Base-by-base conservation (phyloP, 352 stramenopile genomes). In the Globisporangium perplexum region DNA sequence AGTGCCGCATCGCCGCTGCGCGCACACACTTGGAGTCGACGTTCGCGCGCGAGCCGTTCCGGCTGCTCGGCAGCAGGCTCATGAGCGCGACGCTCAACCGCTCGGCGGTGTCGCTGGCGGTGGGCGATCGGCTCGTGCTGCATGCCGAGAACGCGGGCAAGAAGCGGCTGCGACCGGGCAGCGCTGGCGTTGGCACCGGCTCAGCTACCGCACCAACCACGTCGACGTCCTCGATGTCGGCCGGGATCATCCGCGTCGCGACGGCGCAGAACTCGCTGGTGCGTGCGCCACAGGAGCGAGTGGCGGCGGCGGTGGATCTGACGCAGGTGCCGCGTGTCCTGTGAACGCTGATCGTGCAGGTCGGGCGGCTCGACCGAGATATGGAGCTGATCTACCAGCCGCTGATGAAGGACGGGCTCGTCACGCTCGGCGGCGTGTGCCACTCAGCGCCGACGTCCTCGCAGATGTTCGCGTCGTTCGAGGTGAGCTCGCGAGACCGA, bases 391-490 rank as follows among this genome's bases (percentile, higher is more conserved):
- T 83, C 35, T 63, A 88, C 30, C 73, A 90, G 47, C 67, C 74
- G 15, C 52, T 92, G 18, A 77, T 92, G 60, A 84, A 86, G 39
- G 72, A 73, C 57, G 63, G 63, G 11, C 60, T 92, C 0, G 61
- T 88, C 18, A 62, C 38, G 12, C 56, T 89, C 1, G 63, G 60
- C 18, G 78, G 67, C 11, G 65, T 86, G 17, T 90, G 78, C 26
- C 57, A 77, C n/a, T 46, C 54, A 2, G 53, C 71, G 14, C 78
- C 77, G 1, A 47, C 64, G 26, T 82, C 72, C 2, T 63, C 53
- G 26, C 63, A 80, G 28, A 79, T 88, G 62, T 92, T 92, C 30
- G 72, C 81, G 14, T 82, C 78, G 0, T 92, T 92, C 59, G 49
- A 74, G 41, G 74, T 85, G 59, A 7, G 31, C 39, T 7, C 30